phyloP scores from a whole-genome alignment of 148 eudicot genomes.

The Rhododendron simsii region DNA sequence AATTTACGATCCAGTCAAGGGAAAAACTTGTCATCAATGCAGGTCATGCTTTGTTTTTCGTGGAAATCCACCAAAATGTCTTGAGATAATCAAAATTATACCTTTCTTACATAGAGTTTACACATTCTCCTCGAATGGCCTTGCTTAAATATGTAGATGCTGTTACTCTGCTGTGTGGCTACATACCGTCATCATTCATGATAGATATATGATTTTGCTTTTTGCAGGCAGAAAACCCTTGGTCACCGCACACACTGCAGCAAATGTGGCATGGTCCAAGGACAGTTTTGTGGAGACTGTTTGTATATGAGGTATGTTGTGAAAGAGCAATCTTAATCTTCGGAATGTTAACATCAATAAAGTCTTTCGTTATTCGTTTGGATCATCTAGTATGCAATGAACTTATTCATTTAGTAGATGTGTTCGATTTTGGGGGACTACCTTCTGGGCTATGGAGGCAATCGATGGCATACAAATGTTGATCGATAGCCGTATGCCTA shows the following conservation, averaged over 20 bases:
- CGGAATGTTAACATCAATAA: background rate
- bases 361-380: background rate
- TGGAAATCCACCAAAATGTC: background rate
- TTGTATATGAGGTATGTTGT: constrained; percentile 66
- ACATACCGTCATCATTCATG: background rate
- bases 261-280: constrained; percentile 69
- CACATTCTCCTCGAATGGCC: background rate
- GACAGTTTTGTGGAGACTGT: constrained; percentile 98
- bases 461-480: background rate
- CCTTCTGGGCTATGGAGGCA: background rate
- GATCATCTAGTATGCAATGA: background rate
- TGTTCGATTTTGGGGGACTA: background rate
- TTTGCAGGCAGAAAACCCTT: constrained; percentile 91
- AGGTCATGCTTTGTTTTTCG: constrained; percentile 33
- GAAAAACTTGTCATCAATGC: constrained; percentile 98
- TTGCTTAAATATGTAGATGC: background rate
- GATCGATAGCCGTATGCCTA: background rate
- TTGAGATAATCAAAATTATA: background rate
- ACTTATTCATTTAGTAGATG: background rate
- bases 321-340: background rate
- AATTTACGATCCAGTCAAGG: constrained; percentile 65
- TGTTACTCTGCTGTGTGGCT: background rate
- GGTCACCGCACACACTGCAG: constrained; percentile 84
- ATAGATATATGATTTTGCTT: background rate
- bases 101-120: background rate